Conservation (phyloP, 345 rosid genomes). For the Anacardium occidentale region DNA sequence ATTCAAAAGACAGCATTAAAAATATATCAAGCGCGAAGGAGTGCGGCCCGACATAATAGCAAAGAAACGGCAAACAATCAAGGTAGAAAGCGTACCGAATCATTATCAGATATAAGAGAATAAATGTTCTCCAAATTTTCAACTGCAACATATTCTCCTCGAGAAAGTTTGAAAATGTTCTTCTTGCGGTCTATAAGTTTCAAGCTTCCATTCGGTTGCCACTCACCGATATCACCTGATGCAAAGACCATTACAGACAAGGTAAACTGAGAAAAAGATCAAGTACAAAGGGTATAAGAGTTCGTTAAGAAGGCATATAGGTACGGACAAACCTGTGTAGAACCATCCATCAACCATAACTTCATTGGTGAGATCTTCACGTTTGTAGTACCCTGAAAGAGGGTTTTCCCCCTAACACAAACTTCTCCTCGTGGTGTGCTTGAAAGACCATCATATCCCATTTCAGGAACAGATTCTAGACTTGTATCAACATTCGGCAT, state of each 20-base stretch:
- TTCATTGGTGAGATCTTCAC: constrained; percentile 85
- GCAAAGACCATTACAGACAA: constrained; percentile 6
- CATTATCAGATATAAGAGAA: constrained; percentile 56
- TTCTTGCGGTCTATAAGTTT: constrained; percentile 90
- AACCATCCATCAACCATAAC: constrained; percentile 91
- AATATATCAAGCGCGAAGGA: too few species aligned
- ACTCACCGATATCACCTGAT: constrained; percentile 92
- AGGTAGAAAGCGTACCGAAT: constrained; percentile 47
- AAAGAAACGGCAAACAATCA: too few species aligned
- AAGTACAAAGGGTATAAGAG: not conserved
- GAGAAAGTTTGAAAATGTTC: constrained; percentile 93
- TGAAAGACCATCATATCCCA: constrained; percentile 87
- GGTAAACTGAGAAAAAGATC: constrained; percentile 1
- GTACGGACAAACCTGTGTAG: constrained; percentile 64
- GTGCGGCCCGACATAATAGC: too few species aligned
- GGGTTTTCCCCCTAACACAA: constrained; percentile 67
- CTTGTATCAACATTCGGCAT: constrained; percentile 89
- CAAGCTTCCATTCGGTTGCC: constrained; percentile 97
- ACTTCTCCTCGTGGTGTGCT: constrained; percentile 83
- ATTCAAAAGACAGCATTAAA: constrained; percentile 2
- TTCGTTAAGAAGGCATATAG: constrained; percentile 3
- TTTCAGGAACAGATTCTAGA: constrained; percentile 93
- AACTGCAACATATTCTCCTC: constrained; percentile 97
- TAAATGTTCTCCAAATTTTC: constrained; percentile 92
- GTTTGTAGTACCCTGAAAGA: constrained; percentile 89